Conservation (phyloP, 2,329 filamentous ascomycete species). For the Xylaria sp. region DNA sequence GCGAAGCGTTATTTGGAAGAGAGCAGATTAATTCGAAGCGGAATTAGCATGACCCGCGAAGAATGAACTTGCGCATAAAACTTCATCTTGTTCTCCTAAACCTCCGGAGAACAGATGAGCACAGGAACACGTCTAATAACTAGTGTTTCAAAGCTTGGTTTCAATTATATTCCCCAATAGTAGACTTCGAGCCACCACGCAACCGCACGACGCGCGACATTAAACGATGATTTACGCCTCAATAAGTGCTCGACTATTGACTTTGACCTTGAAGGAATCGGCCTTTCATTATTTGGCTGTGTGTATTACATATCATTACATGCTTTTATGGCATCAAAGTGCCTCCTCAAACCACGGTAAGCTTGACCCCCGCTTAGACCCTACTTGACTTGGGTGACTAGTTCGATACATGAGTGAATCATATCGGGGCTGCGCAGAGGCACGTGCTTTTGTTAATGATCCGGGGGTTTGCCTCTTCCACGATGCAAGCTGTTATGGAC, state of each 20-base stretch:
- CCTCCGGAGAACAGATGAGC: neutral
- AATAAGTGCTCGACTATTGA: neutral
- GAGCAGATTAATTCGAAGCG: too few species aligned
- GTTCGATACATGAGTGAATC: neutral
- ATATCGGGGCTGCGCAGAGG: neutral
- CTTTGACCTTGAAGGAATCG: neutral
- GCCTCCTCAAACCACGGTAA: slow-evolving; percentile 11
- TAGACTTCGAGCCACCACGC: neutral
- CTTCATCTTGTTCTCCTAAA: neutral
- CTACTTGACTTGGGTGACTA: neutral
- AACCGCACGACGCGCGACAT: neutral
- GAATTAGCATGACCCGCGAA: too few species aligned
- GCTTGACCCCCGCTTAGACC: neutral
- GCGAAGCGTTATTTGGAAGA: too few species aligned
- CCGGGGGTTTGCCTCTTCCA: neutral
- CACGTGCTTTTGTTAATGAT: neutral
- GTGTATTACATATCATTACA: slow-evolving; percentile 14
- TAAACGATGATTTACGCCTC: neutral
- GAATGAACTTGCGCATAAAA: too few species aligned
- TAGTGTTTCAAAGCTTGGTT: neutral
- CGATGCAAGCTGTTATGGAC: slow-evolving; percentile 26
- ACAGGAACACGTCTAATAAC: neutral
- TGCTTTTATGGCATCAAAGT: neutral
- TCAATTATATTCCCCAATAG: neutral
- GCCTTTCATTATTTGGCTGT: neutral